Conservation (phyloP, 1,284 basidiomycete species). For the Amylostereum chailletii region DNA sequence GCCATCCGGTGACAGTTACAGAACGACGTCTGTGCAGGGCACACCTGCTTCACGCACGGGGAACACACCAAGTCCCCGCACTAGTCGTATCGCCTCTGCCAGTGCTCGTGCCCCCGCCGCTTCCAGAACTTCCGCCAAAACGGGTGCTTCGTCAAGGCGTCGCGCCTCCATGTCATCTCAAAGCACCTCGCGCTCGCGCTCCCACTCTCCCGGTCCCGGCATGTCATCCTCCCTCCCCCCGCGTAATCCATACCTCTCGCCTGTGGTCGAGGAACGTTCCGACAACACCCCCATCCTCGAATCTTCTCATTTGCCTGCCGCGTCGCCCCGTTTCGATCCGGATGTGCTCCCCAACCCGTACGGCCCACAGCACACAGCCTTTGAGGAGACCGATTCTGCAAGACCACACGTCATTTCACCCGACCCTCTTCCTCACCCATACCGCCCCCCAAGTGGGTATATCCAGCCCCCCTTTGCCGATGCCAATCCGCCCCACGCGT, state of each 20-base stretch:
- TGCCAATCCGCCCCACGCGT: conserved; percentile 1
- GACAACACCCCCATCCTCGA: neutral
- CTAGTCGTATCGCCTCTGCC: neutral
- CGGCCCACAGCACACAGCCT: conserved; percentile 2
- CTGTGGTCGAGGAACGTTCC: conserved; percentile 12
- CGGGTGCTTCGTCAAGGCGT: conserved; percentile 7
- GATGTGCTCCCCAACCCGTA: conserved; percentile 8
- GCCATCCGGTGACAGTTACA: conserved; percentile 10
- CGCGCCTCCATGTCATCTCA: conserved; percentile 6
- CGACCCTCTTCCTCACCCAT: conserved; percentile 27
- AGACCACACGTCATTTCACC: conserved; percentile 23
- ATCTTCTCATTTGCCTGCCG: no score
- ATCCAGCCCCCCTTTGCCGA: conserved; percentile 8
- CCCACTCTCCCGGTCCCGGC: neutral
- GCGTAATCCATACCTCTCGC: conserved; percentile 5
- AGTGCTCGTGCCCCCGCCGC: neutral
- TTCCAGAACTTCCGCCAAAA: neutral
- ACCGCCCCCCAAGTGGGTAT: conserved; percentile 18
- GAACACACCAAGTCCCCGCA: conserved; percentile 1
- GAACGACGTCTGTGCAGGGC: conserved; percentile 1
- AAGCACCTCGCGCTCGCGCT: neutral
- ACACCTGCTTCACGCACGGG: conserved; percentile 4
- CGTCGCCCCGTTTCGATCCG: no score
- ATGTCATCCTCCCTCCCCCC: conserved; percentile 4
- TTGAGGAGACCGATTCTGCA: conserved; percentile 2